These are phyloP conservation scores for Trypanosoma grayi DNA, from an alignment of 208 protist species.

Conservation along the genomic window DNA sequence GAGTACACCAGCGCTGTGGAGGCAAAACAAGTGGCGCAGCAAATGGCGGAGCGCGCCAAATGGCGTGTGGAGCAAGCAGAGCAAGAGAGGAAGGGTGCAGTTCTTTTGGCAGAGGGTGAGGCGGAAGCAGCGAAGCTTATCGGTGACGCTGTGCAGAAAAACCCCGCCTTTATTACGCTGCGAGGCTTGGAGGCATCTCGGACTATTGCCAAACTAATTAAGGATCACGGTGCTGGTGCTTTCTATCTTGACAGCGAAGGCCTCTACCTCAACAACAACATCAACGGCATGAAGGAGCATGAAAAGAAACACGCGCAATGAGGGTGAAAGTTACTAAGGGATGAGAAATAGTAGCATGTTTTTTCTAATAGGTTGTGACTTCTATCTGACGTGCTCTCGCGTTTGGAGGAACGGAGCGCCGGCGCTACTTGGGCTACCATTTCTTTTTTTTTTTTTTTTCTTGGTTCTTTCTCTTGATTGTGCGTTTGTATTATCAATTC, in stretches of 20 bases:
- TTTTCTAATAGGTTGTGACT: too few species aligned
- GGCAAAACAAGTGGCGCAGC: slow-evolving; percentile 96
- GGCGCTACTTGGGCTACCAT: too few species aligned
- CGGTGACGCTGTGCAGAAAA: slow-evolving; percentile 85
- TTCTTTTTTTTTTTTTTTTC: too few species aligned
- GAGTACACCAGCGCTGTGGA: slow-evolving; percentile 96
- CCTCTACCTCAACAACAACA: slow-evolving; percentile 62
- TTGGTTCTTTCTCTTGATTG: too few species aligned
- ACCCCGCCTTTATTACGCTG: slow-evolving; percentile 92
- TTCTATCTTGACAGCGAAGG: slow-evolving; percentile 85
- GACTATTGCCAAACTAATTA: slow-evolving; percentile 86
- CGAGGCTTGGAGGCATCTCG: slow-evolving; percentile 91
- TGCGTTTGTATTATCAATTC: too few species aligned
- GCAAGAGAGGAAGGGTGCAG: slow-evolving; percentile 92
- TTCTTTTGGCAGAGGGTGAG: slow-evolving; percentile 94
- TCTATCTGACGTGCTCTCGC: too few species aligned
- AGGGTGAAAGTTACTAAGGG: too few species aligned
- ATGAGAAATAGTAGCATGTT: too few species aligned
- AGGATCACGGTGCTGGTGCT: slow-evolving; percentile 57
- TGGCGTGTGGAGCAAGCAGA: slow-evolving; percentile 94
- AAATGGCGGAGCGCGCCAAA: slow-evolving; percentile 95
- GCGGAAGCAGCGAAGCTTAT: slow-evolving; percentile 89
- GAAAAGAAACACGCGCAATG: too few species aligned
- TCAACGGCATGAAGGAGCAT: slow-evolving; percentile 28
- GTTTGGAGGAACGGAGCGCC: too few species aligned